These are phyloP conservation scores for Sphenostylis stenocarpa DNA, from an alignment of 306 rosid genomes.

Conservation along the genomic window DNA sequence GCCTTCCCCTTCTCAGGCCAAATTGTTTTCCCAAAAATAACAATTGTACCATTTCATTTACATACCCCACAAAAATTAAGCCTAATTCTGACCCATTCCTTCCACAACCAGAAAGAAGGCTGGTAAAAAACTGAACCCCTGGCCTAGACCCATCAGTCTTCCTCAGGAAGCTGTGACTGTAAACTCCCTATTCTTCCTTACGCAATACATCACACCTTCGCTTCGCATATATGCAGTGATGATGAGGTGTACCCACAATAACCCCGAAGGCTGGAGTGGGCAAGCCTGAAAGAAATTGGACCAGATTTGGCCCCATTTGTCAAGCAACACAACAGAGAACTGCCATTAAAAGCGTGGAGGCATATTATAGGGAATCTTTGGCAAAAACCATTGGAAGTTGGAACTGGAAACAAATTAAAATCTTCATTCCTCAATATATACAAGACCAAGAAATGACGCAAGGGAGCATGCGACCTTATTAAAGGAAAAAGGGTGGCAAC, in stretches of 20 bases:
- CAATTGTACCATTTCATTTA: background rate
- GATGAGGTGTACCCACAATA: background rate
- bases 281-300: background rate
- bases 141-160: background rate
- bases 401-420: background rate
- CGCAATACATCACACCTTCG: background rate
- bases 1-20: background rate
- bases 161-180: background rate
- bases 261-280: background rate
- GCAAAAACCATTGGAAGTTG: background rate
- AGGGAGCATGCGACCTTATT: background rate
- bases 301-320: background rate
- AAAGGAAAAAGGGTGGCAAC: background rate
- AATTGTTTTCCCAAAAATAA: background rate
- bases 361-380: background rate
- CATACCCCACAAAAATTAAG: background rate
- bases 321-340: background rate
- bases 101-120: constrained; percentile 1
- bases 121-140: background rate
- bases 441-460: background rate
- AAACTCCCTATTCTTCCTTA: background rate
- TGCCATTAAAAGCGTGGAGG: background rate
- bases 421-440: background rate
- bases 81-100: background rate
- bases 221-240: background rate